Evolutionary conservation across 805 yeast species (phyloP).

Genomic region (Hanseniaspora valbyensis): DNA sequence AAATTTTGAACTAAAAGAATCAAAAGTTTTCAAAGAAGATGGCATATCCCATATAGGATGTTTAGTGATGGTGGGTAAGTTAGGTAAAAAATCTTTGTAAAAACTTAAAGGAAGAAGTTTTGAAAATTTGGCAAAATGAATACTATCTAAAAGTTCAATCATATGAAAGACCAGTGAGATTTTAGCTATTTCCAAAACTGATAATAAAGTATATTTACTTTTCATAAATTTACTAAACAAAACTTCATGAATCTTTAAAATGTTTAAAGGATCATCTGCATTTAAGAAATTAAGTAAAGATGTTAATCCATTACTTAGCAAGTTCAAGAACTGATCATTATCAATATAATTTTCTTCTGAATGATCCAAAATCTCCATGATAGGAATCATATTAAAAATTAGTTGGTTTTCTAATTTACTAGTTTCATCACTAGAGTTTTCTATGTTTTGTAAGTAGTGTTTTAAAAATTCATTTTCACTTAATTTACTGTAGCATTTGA

Average conservation of each 20-base stretch:
- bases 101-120: conserved; percentile 9
- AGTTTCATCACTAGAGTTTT: too few relatives aligned
- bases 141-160: conserved; percentile 7
- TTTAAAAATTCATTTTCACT: conserved; percentile 8
- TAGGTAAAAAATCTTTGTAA: conserved; percentile 7
- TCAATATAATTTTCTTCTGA: conserved; percentile 24
- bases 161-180: background rate
- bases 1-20: background rate
- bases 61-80: conserved; percentile 10
- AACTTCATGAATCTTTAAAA: conserved; percentile 7
- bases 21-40: background rate
- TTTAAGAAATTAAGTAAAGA: background rate
- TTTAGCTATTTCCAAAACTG: conserved; percentile 9
- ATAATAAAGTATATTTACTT: conserved; percentile 4
- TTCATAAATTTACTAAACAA: conserved; percentile 6
- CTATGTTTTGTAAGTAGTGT: background rate
- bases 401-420: background rate
- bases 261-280: background rate
- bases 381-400: conserved; percentile 16
- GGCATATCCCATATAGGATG: conserved; percentile 4
- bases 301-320: conserved; percentile 5
- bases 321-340: conserved; percentile 19
- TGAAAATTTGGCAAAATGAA: conserved; percentile 8
- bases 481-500: background rate
- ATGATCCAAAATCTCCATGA: conserved; percentile 29